Evolutionary conservation across 2,329 filamentous ascomycete species (phyloP).

Genomic region (Fusarium sp.): DNA sequence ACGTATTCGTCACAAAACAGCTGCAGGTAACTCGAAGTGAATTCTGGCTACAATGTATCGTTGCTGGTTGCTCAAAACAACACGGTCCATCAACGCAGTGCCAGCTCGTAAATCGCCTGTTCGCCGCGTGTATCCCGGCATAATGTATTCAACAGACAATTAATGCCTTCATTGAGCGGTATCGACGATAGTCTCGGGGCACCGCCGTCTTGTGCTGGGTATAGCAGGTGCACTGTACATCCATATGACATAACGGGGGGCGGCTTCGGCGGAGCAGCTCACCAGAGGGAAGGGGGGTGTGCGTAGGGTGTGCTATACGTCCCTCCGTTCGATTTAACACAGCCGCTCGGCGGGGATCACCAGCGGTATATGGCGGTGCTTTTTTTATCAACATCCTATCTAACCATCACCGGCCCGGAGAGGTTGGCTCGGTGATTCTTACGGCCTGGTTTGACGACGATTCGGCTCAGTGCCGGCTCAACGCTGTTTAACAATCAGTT

Average conservation of each 20-base stretch:
- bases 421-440: conserved; percentile 38
- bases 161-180: conserved; percentile 6
- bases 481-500: conserved; percentile 8
- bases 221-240: conserved; percentile 19
- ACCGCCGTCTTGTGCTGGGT: conserved; percentile 26
- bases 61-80: not conserved
- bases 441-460: conserved; percentile 1
- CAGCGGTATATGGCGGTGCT: conserved; percentile 41
- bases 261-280: conserved; percentile 40
- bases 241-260: conserved; percentile 40
- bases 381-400: conserved; percentile 17
- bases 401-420: conserved; percentile 43
- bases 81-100: not conserved
- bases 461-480: conserved; percentile 26
- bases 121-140: conserved; percentile 1
- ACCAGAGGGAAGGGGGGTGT: conserved; percentile 31
- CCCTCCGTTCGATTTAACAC: conserved; percentile 20
- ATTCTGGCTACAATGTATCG: not conserved
- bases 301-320: conserved; percentile 20
- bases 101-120: not conserved
- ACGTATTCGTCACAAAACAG: conserved; percentile 5
- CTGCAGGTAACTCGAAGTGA: not conserved
- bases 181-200: conserved; percentile 14
- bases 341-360: conserved; percentile 41
- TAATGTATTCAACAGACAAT: not conserved